These are phyloP conservation scores for Colletotrichum theobromicola DNA, from an alignment of 2,329 filamentous ascomycete genomes.

Conservation along the genomic window DNA sequence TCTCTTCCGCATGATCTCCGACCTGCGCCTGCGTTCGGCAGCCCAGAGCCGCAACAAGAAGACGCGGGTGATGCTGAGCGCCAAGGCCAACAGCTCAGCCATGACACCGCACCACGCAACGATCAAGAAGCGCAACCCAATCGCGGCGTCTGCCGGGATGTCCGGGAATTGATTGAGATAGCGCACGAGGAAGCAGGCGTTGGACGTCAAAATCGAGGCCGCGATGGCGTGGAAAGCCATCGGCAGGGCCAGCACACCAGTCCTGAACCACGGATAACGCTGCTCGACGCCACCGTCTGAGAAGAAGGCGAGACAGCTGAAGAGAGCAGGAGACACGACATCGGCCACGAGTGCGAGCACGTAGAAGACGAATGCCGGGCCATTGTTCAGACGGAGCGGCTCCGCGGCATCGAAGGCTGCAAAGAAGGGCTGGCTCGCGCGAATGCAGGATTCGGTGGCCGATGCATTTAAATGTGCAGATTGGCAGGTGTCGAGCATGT, in stretches of 20 bases:
- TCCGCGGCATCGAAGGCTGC: neutral
- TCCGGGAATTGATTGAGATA: neutral
- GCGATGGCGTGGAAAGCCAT: neutral
- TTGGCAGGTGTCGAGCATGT: neutral
- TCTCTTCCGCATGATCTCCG: neutral
- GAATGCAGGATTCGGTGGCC: constrained; percentile 9
- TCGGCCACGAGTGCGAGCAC: neutral
- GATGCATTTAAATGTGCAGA: neutral
- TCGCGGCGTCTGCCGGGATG: neutral
- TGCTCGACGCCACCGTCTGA: neutral
- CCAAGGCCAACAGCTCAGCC: neutral
- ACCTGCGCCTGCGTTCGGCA: neutral
- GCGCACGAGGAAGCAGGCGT: neutral
- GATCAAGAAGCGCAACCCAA: neutral
- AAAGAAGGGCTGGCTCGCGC: neutral
- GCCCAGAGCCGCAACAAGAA: neutral
- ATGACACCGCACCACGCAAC: neutral
- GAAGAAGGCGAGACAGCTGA: neutral
- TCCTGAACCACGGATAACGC: neutral
- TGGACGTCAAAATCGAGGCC: neutral
- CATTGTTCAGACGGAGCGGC: neutral
- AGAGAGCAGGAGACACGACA: neutral
- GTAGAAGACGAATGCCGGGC: neutral
- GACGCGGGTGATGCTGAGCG: neutral
- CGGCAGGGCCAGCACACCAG: neutral